Evolutionary conservation across 2,329 filamentous ascomycete species (phyloP), one percentile per base, ranked within the genome.

Genomic region (Dactylellina sp.): DNA sequence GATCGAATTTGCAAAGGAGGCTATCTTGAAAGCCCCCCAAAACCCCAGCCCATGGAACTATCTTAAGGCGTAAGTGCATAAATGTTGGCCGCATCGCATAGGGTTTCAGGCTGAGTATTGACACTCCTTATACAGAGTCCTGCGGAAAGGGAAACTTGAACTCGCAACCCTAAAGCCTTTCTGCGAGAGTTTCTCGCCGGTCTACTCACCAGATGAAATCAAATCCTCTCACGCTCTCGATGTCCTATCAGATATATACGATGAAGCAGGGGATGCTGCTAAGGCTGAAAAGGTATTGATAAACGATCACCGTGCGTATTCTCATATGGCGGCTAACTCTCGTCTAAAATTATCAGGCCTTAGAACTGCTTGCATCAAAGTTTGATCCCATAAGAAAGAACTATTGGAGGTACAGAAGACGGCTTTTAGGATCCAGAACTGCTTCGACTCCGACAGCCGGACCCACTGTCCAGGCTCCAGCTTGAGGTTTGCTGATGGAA

Each of bases 41-140:
- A 99, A 98, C 81, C 91, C 93, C 81, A 94, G 91, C 77, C 87
- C 93, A 0, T 99, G 95, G 95, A 95, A 93, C 81, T 99, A 97
- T 81, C 84, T 97, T 12, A 85, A 89, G 32, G 95, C 77, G 78
- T 78, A 40, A 68, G 77, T 76, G n/a, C 16, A 9, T 2, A 47
- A 11, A 18, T 47, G 44, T 47, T 16, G 9, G 9, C 59, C 6
- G 91, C 1, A 88, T 92, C 85, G 0, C 80, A 89, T 28, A 78
- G 81, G 5, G n/a, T 53, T 42, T 35, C 28, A 40, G 53, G 53
- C 78, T 88, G 25, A 80, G 76, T 0, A 81, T 79, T 0, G 80
- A 85, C 4, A 82, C 83, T 71, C 83, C 79, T 14, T 88, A 88
- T 78, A 84, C 83, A 0, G 80, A 11, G 62, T 68, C 40, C 40